Percentiles rank a stretch among this genome's conserved stretches.
Evolutionary conservation across 805 yeast species (phyloP).

Genomic region (Yamadazyma sp.): DNA sequence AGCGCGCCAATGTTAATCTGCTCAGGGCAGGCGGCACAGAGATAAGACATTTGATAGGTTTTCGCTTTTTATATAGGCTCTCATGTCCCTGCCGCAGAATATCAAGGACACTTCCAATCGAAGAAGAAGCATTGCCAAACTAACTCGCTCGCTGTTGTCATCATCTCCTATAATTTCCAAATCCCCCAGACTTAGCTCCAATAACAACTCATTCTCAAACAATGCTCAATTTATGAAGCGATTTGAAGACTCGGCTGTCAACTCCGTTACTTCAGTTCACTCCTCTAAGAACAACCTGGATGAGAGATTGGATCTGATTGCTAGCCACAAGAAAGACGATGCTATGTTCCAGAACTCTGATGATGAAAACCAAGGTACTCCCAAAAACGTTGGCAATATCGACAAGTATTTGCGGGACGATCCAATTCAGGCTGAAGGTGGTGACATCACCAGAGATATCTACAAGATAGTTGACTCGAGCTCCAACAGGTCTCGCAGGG

Average conservation of each 20-base stretch:
- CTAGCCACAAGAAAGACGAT: background rate
- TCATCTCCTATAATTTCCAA: constrained; percentile 21
- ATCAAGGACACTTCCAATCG: constrained; percentile 14
- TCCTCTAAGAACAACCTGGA: constrained; percentile 13
- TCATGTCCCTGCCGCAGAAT: constrained; percentile 19
- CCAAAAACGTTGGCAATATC: background rate
- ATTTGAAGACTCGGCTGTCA: constrained; percentile 9
- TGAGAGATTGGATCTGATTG: background rate
- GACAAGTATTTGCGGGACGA: constrained; percentile 13
- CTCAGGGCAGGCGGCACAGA: background rate
- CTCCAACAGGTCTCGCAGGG: constrained; percentile 11
- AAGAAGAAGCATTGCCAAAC: constrained; percentile 30
- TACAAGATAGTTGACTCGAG: constrained; percentile 28
- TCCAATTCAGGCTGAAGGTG: constrained; percentile 42
- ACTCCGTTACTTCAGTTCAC: constrained; percentile 10
- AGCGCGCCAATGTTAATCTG: background rate
- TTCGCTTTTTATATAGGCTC: background rate
- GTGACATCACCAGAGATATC: constrained; percentile 52
- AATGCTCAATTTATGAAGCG: constrained; percentile 22
- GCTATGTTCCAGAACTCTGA: constrained; percentile 5
- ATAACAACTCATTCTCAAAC: constrained; percentile 12
- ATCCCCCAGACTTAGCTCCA: constrained; percentile 19
- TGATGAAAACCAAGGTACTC: constrained; percentile 1
- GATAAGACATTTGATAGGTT: constrained; percentile 1
- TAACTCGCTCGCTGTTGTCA: constrained; percentile 30